Evolutionary conservation across 176 grass and related monocot genomes (phyloP).

Genomic region (Puccinellia tenuiflora): DNA sequence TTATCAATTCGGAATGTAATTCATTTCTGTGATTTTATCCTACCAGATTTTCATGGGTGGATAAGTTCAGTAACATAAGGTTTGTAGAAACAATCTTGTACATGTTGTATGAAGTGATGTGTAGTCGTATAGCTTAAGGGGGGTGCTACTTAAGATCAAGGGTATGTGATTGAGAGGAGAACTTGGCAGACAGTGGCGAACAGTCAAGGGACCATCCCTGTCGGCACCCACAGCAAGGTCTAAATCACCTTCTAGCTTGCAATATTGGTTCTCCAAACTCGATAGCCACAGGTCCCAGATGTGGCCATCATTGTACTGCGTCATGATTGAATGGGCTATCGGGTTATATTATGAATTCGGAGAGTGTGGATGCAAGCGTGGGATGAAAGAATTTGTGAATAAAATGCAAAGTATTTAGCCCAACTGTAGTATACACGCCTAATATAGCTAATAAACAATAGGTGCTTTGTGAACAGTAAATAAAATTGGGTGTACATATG

Average conservation of each 20-base stretch:
- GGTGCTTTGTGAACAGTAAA: neutral
- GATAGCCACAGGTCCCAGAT: conserved; percentile 10
- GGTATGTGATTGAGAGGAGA: conserved; percentile 9
- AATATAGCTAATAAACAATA: neutral
- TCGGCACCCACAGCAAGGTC: conserved; percentile 28
- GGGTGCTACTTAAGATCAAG: neutral
- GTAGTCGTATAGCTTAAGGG: neutral
- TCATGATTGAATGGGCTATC: neutral
- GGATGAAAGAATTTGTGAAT: neutral
- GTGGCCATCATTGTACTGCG: conserved; percentile 5
- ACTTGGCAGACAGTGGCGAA: conserved; percentile 15
- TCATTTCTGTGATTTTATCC: neutral
- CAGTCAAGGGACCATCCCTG: conserved; percentile 29
- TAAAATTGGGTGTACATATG: neutral
- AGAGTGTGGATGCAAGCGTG: neutral
- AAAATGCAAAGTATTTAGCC: neutral
- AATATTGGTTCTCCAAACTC: conserved; percentile 17
- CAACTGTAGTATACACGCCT: neutral
- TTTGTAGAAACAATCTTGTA: neutral
- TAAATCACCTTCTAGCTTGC: conserved; percentile 4
- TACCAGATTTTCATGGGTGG: neutral
- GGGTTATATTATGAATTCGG: neutral
- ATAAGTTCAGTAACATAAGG: neutral
- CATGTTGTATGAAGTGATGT: neutral
- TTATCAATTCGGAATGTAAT: neutral